These are phyloP conservation scores for Tarenaya hassleriana DNA, from an alignment of 345 rosid genomes.

Conservation along the genomic window DNA sequence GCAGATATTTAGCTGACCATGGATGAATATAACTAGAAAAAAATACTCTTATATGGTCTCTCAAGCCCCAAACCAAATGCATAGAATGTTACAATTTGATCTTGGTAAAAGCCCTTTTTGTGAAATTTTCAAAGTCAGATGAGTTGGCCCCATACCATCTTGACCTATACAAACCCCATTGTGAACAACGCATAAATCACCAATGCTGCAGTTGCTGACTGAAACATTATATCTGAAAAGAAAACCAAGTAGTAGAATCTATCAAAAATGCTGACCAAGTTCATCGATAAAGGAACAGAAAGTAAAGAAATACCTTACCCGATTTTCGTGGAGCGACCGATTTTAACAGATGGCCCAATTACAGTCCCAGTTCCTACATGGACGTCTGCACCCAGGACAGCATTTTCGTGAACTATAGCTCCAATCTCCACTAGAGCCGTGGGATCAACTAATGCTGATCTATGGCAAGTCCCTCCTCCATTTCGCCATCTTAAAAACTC, in stretches of 20 bases:
- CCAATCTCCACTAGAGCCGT: slow-evolving; percentile 52
- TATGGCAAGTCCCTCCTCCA: slow-evolving; percentile 65
- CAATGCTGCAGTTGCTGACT: slow-evolving; percentile 57
- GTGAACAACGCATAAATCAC: slow-evolving; percentile 61
- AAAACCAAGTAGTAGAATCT: background rate
- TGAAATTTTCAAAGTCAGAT: background rate
- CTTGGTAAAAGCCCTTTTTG: background rate
- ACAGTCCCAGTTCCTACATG: slow-evolving; percentile 62
- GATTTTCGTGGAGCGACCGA: slow-evolving; percentile 50
- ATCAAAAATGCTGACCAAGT: background rate
- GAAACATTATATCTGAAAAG: slow-evolving; percentile 54
- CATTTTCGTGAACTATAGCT: slow-evolving; percentile 49
- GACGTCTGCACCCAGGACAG: slow-evolving; percentile 50
- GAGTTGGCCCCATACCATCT: slow-evolving; percentile 51
- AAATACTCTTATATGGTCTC: background rate
- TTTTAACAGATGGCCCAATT: slow-evolving; percentile 51
- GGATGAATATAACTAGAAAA: no score
- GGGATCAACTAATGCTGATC: slow-evolving; percentile 48
- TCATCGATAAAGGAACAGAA: background rate
- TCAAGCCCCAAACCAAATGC: background rate
- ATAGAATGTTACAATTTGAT: background rate
- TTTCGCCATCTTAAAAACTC: slow-evolving; percentile 48
- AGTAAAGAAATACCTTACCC: slow-evolving; percentile 35
- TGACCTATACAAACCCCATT: slow-evolving; percentile 85
- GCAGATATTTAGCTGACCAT: no score